Evolutionary conservation across 352 stramenopile species (phyloP).

Genomic region (Saprolegnia parasitica): DNA sequence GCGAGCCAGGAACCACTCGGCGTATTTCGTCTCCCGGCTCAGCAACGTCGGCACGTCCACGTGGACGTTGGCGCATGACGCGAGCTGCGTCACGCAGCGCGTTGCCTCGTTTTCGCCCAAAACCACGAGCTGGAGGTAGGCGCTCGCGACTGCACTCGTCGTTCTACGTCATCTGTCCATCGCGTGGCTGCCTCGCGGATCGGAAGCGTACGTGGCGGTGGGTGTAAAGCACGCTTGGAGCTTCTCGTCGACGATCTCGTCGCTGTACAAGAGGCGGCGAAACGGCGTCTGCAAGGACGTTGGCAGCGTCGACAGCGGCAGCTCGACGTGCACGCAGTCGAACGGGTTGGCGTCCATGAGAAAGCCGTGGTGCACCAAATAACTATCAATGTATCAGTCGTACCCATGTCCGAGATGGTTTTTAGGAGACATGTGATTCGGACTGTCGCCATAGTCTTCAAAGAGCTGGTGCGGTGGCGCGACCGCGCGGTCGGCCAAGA

Average conservation of each 20-base stretch:
- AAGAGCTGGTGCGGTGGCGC: constrained; percentile 58
- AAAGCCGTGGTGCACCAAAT: constrained; percentile 89
- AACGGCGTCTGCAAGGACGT: constrained; percentile 29
- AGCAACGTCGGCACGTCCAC: not conserved
- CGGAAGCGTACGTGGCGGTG: constrained; percentile 15
- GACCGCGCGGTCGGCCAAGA: constrained; percentile 61
- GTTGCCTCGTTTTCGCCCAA: not conserved
- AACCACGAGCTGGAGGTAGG: not conserved
- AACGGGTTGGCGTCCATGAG: constrained; percentile 83
- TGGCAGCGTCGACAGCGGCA: constrained; percentile 31
- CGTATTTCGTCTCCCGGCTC: not conserved
- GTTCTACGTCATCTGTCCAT: constrained; percentile 3
- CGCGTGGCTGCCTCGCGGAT: constrained; percentile 26
- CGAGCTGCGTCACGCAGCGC: not conserved
- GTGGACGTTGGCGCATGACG: not conserved
- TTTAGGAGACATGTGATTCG: constrained; percentile 59
- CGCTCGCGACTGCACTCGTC: not conserved
- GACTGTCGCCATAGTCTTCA: constrained; percentile 95
- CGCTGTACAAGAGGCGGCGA: not conserved
- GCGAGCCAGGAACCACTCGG: not conserved
- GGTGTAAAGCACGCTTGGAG: too few relatives aligned
- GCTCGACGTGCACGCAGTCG: constrained; percentile 68
- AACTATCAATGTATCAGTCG: constrained; percentile 36
- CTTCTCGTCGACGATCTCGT: too few relatives aligned
- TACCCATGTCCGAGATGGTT: not conserved